Conservation (phyloP, 2,329 filamentous ascomycete genomes). For the Aureobasidium sp. region DNA sequence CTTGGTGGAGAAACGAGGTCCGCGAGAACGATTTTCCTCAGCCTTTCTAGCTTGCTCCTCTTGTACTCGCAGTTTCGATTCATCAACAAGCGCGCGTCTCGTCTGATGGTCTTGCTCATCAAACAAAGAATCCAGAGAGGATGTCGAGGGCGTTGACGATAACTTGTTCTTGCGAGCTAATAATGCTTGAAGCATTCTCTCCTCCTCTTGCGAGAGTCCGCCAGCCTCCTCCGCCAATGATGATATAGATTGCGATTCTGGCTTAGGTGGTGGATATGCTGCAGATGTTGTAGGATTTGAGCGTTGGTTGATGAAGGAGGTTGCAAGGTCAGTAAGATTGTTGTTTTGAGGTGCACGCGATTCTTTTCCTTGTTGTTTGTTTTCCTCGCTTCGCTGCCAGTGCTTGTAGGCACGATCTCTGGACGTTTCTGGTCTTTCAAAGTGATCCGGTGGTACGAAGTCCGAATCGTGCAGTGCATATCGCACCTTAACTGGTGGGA, state of each 20-base stretch:
- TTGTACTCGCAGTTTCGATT: not conserved
- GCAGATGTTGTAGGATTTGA: not conserved
- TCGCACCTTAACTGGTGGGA: not conserved
- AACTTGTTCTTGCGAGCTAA: conserved; percentile 11
- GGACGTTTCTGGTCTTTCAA: not conserved
- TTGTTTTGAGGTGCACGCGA: not conserved
- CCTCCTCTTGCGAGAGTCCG: conserved; percentile 2
- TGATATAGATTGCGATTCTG: not conserved
- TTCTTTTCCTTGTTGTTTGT: not conserved
- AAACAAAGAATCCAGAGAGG: not conserved
- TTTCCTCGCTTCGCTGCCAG: not conserved
- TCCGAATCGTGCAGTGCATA: not conserved
- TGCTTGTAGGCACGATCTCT: not conserved
- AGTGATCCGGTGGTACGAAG: not conserved
- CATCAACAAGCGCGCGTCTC: not conserved
- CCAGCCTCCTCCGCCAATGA: not conserved
- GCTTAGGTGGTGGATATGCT: not conserved
- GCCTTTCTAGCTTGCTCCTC: not conserved
- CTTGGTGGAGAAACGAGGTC: not conserved
- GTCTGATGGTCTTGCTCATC: conserved; percentile 8
- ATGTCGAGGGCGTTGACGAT: not conserved
- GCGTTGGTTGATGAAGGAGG: not conserved
- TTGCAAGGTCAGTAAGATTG: not conserved
- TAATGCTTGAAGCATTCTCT: conserved; percentile 3
- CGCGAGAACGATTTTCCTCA: not conserved